Conservation (phyloP, 2,329 filamentous ascomycete species). For the Trichoderma simmonsii region DNA sequence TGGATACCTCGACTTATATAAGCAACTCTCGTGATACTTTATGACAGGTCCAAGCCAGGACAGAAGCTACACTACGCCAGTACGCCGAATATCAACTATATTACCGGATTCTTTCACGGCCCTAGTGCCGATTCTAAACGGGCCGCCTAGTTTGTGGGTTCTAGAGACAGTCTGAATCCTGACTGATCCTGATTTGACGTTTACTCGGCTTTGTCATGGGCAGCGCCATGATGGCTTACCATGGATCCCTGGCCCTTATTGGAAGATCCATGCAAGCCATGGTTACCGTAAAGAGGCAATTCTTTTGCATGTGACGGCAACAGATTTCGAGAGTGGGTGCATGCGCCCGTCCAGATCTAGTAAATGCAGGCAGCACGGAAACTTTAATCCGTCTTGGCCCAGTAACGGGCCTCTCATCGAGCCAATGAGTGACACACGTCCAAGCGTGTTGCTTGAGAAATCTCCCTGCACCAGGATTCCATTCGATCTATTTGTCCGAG, state of each 20-base stretch:
- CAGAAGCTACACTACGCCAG: background rate
- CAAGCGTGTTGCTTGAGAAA: background rate
- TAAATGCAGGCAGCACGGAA: background rate
- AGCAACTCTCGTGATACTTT: background rate
- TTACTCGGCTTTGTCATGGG: background rate
- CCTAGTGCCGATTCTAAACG: background rate
- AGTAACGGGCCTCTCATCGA: background rate
- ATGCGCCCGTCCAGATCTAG: slow-evolving; percentile 4
- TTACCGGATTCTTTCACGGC: background rate
- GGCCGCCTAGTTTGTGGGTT: background rate
- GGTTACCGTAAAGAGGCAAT: background rate
- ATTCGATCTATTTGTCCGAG: background rate
- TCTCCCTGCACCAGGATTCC: background rate
- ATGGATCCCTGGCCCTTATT: background rate
- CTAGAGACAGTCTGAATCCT: background rate
- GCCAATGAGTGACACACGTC: background rate
- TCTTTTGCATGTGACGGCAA: slow-evolving; percentile 7
- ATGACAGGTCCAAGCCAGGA: background rate
- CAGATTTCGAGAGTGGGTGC: background rate
- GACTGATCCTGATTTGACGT: background rate
- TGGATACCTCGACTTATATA: background rate
- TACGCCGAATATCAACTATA: background rate
- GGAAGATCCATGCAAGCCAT: background rate
- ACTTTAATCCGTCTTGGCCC: background rate
- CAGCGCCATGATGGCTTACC: background rate